Evolutionary conservation across 495 filamentous ascomycete genomes (phyloP).

Genomic region (Penicillium pancosmium): DNA sequence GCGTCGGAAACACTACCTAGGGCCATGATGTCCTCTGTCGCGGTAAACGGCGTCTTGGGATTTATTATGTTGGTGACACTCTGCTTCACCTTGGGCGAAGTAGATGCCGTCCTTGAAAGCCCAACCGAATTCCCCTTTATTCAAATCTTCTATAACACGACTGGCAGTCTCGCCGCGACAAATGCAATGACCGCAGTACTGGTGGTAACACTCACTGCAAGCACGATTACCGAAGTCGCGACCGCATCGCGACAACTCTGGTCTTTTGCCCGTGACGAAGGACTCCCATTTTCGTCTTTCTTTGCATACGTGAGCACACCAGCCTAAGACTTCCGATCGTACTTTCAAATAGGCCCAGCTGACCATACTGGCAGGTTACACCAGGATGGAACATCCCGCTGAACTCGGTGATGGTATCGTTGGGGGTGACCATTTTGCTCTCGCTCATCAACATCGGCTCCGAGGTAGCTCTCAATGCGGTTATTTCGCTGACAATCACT

Average conservation of each 20-base stretch:
- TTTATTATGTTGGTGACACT: slow-evolving; percentile 54
- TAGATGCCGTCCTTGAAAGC: slow-evolving; percentile 40
- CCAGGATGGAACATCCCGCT: slow-evolving; percentile 54
- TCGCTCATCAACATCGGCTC: slow-evolving; percentile 59
- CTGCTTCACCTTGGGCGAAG: slow-evolving; percentile 56
- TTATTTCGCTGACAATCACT: slow-evolving; percentile 48
- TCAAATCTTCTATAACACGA: slow-evolving; percentile 56
- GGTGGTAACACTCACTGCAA: slow-evolving; percentile 50
- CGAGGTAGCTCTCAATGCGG: slow-evolving; percentile 47
- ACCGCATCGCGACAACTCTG: slow-evolving; percentile 60
- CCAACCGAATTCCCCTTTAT: slow-evolving; percentile 55
- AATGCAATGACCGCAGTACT: slow-evolving; percentile 55
- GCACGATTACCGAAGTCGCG: slow-evolving; percentile 56
- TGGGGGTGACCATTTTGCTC: slow-evolving; percentile 49
- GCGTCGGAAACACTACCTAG: slow-evolving; percentile 59
- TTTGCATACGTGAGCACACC: slow-evolving; percentile 46
- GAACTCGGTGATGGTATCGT: slow-evolving; percentile 51
- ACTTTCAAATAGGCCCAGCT: slow-evolving; percentile 1
- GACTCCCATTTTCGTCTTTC: slow-evolving; percentile 57
- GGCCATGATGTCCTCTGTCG: slow-evolving; percentile 52
- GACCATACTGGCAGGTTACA: slow-evolving; percentile 39
- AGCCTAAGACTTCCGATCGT: not conserved
- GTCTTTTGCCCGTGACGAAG: slow-evolving; percentile 59
- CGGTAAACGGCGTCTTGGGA: slow-evolving; percentile 51
- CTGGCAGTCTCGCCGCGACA: slow-evolving; percentile 44